Conservation (phyloP, 176 grass and related monocot genomes). For the Eleusine coracana region DNA sequence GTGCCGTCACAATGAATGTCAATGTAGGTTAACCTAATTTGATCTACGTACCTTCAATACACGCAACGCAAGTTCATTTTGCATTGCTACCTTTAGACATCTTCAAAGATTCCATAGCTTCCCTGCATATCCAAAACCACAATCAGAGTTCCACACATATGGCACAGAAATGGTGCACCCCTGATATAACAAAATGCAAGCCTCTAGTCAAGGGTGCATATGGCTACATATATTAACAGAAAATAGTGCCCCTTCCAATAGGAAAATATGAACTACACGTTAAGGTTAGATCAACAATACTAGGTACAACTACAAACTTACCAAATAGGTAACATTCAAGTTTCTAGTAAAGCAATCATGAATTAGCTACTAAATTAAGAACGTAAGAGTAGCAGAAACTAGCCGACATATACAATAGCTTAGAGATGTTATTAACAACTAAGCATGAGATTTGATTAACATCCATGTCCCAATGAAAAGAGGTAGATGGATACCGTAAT, state of each 20-base stretch:
- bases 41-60: conserved; percentile 10
- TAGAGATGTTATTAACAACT: neutral
- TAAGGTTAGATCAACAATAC: neutral
- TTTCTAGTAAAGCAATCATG: neutral
- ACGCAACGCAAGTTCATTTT: neutral
- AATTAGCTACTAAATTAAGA: neutral
- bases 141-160: neutral
- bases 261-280: no score
- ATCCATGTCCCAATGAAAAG: neutral
- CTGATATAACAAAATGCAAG: no score
- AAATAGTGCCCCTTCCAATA: no score
- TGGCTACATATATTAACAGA: no score
- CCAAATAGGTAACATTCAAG: neutral
- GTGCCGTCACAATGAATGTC: no score
- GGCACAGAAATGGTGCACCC: no score
- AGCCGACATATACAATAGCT: neutral
- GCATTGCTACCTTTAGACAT: neutral
- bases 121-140: neutral
- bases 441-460: neutral
- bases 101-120: conserved; percentile 34
- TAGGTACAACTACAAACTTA: neutral
- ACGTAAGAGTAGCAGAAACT: neutral
- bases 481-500: conserved; percentile 8
- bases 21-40: neutral
- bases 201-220: no score